Conservation (phyloP, 768 basidiomycete species). For the Sporobolomyces phaffii region DNA sequence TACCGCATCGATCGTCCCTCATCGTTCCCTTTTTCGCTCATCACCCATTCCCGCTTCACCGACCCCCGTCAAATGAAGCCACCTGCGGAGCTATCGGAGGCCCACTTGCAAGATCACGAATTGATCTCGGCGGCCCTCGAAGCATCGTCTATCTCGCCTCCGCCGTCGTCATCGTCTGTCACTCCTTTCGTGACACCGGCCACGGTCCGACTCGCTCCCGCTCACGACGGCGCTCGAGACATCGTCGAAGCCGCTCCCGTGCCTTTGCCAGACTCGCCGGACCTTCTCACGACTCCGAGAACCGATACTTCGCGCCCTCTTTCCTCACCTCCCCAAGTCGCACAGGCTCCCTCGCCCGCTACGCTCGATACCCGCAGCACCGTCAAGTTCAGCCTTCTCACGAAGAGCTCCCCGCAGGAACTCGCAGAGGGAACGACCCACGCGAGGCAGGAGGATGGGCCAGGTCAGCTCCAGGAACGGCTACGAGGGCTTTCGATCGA, state of each 20-base stretch:
- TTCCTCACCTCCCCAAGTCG: background rate
- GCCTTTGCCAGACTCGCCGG: background rate
- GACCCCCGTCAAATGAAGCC: background rate
- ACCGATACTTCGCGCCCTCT: background rate
- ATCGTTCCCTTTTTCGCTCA: background rate
- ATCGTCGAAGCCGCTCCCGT: background rate
- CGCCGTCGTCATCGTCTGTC: background rate
- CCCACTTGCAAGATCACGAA: slow-evolving; percentile 15
- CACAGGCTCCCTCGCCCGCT: background rate
- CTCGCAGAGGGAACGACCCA: background rate
- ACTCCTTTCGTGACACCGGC: slow-evolving; percentile 1
- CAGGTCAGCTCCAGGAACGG: too few species aligned
- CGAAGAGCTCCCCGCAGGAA: background rate
- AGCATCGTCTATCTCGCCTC: background rate
- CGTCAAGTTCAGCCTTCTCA: background rate
- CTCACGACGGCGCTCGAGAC: background rate
- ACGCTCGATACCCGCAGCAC: background rate
- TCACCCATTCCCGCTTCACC: background rate
- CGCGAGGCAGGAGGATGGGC: too few species aligned
- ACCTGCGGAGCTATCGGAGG: slow-evolving; percentile 5
- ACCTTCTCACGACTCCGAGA: slow-evolving; percentile 4
- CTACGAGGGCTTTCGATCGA: too few species aligned
- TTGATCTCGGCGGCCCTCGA: background rate
- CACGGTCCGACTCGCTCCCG: background rate
- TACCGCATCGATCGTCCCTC: background rate